Evolutionary conservation across 2,329 filamentous ascomycete genomes (phyloP).

Genomic region (Fusarium sp.): DNA sequence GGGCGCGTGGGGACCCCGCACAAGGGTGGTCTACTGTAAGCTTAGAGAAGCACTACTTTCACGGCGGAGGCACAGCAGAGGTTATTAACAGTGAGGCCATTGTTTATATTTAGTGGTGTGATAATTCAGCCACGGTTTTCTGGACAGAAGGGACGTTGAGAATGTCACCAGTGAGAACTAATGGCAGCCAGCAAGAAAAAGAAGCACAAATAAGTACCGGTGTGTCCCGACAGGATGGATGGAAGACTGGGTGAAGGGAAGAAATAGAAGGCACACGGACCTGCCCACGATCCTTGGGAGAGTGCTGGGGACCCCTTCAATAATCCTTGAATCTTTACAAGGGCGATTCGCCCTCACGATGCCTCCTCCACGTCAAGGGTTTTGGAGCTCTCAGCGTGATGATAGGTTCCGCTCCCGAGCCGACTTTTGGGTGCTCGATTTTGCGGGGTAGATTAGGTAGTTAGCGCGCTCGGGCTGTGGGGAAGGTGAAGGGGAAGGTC

Average conservation of each 20-base stretch:
- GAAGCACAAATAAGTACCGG: neutral
- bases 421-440: neutral
- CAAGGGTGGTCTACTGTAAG: neutral
- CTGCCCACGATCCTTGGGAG: neutral
- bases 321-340: conserved; percentile 2
- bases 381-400: neutral
- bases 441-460: conserved; percentile 32
- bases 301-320: neutral
- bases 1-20: conserved; percentile 41
- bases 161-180: conserved; percentile 3
- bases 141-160: conserved; percentile 15
- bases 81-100: conserved; percentile 4
- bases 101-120: conserved; percentile 9
- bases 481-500: conserved; percentile 8
- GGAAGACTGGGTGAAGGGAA: conserved; percentile 7
- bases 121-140: conserved; percentile 19
- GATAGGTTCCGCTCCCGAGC: conserved; percentile 20
- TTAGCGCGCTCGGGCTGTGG: conserved; percentile 22
- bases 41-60: conserved; percentile 4
- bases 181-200: neutral
- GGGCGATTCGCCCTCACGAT: neutral
- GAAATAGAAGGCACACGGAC: neutral
- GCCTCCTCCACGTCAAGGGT: neutral
- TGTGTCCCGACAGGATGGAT: neutral
- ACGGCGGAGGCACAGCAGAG: conserved; percentile 1